Evolutionary conservation across 129 eudicot species (phyloP).

Genomic region (Escallonia herrerae): DNA sequence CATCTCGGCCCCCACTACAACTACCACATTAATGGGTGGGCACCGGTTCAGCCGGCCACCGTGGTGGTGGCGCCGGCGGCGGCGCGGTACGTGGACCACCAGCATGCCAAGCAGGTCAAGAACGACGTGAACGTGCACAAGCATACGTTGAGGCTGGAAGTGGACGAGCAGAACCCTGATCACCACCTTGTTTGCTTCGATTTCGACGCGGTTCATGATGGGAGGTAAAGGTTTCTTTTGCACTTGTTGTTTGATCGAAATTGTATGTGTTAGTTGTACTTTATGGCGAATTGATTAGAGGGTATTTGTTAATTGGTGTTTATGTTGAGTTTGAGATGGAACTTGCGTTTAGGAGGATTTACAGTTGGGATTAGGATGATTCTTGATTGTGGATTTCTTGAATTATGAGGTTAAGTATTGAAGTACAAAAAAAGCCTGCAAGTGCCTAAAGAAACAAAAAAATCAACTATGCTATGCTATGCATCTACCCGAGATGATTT

Average conservation of each 20-base stretch:
- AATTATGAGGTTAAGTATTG: too few relatives aligned
- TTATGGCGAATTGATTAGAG: too few relatives aligned
- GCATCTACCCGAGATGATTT: too few relatives aligned
- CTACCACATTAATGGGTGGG: conserved; percentile 32
- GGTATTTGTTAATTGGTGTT: too few relatives aligned
- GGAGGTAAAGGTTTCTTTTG: conserved; percentile 30
- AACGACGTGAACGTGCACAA: conserved; percentile 84
- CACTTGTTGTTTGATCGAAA: background rate
- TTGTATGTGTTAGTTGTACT: too few relatives aligned
- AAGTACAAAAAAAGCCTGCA: too few relatives aligned
- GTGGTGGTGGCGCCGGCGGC: conserved; percentile 24
- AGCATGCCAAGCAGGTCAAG: conserved; percentile 63
- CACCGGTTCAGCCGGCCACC: conserved; percentile 22
- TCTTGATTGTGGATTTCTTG: too few relatives aligned
- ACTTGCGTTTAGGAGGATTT: too few relatives aligned
- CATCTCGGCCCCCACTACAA: conserved; percentile 33
- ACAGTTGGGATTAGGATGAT: too few relatives aligned
- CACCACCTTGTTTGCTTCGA: conserved; percentile 68
- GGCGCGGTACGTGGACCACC: conserved; percentile 55
- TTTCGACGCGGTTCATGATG: conserved; percentile 74
- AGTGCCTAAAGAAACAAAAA: too few relatives aligned
- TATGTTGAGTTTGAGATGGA: too few relatives aligned
- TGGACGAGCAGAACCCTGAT: conserved; percentile 61
- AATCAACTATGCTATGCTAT: too few relatives aligned
- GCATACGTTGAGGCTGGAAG: conserved; percentile 58